Conservation (phyloP, 305 asterid genomes). For the Euphrasia arctica region DNA sequence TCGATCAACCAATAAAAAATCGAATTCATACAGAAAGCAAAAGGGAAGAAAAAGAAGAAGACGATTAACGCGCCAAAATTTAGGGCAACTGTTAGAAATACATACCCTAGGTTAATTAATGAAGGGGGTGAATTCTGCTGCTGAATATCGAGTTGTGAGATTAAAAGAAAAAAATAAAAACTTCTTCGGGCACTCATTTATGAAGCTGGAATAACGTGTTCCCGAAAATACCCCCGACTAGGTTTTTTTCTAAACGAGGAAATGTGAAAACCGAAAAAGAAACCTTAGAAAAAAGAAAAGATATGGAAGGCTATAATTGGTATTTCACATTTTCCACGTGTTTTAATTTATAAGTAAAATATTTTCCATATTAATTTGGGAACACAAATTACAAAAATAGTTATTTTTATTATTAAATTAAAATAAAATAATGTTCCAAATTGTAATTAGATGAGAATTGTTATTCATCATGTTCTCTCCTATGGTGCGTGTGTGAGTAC, state of each 20-base stretch:
- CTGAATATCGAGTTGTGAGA: neutral
- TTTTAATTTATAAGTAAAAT: no score
- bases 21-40: neutral
- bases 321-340: neutral
- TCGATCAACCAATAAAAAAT: neutral
- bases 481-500: neutral
- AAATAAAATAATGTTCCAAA: neutral
- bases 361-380: no score
- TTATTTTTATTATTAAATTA: no score
- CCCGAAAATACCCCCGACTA: slow-evolving; percentile 18
- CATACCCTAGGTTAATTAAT: neutral
- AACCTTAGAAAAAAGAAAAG: neutral
- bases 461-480: slow-evolving; percentile 13
- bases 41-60: neutral
- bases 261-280: neutral
- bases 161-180: neutral
- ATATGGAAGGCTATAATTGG: neutral
- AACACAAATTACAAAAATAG: no score
- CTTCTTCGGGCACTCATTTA: neutral
- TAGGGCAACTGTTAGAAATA: neutral
- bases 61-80: neutral
- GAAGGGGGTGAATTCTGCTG: neutral
- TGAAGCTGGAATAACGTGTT: neutral
- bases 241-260: neutral
- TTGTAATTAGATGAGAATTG: neutral